Evolutionary conservation across 352 stramenopile species (phyloP), one percentile per base, ranked within the genome.

Genomic region (Phytophthora niederhauseri): DNA sequence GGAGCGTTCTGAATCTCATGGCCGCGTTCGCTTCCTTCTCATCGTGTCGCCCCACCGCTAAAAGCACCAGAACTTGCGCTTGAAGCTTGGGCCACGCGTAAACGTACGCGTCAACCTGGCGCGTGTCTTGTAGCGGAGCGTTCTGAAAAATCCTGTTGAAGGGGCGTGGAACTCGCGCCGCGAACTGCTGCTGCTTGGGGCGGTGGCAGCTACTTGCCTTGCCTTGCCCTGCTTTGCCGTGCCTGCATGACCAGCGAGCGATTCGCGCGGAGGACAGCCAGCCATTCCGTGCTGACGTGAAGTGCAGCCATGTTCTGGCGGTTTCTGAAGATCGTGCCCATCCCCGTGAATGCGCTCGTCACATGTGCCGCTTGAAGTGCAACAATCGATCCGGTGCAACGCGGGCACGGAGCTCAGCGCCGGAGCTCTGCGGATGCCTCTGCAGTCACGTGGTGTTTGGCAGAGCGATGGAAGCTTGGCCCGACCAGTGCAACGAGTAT

Each of bases 311-410:
- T 43, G 34, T 52, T 28, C 43, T 50, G 43, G 43, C 43, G 43
- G 46, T 52, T 52, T 52, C 46, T 15, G 46, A 24, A 24, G 46
- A 28, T 52, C 20, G 46, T 20, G n/a, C 11, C 46, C 46, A 52
- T 52, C 46, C 46, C 46, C 46, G 1, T 48, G n/a, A n/a, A n/a
- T n/a, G n/a, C n/a, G 41, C 46, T 52, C 46, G 46, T 30, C 46
- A 28, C 46, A 52, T 52, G 46, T 19, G 19, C 45, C 46, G 46
- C 43, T 50, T 50, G n/a, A 50, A 43, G 34, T 43, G 34, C 34
- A 43, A 43, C 34, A 43, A 43, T 17, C 34, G 34, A 5, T 41
- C 34, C 31, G 31, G 31, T 31, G 28, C 28, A 6, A 31, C 26
- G 28, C 9, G 4, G 28, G 28, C 28, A 31, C 28, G 28, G 28